Percentiles rank a stretch among this genome's conserved stretches.
Evolutionary conservation across 2,329 filamentous ascomycete genomes (phyloP).

Genomic region (Fonsecaea monophora): DNA sequence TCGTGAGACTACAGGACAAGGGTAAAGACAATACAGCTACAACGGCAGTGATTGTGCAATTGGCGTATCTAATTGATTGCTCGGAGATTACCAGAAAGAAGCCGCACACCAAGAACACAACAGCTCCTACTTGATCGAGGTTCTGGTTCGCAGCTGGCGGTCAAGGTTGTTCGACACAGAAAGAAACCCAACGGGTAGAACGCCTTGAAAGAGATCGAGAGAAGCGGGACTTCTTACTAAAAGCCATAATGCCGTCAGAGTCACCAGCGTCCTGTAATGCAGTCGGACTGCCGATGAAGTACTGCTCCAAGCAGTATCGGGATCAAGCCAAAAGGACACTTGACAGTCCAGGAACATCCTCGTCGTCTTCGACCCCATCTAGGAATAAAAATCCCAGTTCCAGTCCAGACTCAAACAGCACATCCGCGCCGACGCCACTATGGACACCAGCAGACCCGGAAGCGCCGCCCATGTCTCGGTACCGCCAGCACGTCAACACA

Average conservation of each 20-base stretch:
- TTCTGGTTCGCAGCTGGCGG: too few relatives aligned
- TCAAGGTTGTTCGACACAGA: too few relatives aligned
- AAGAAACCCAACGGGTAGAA: not conserved
- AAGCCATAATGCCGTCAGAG: not conserved
- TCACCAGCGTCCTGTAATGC: slow-evolving; percentile 10
- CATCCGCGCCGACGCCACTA: slow-evolving; percentile 18
- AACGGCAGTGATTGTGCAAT: not conserved
- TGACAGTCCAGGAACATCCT: not conserved
- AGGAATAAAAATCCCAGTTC: not conserved
- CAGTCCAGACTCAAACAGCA: not conserved
- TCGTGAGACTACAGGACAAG: not conserved
- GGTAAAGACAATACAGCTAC: not conserved
- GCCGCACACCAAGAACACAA: not conserved
- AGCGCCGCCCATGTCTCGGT: slow-evolving; percentile 35
- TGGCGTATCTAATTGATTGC: too few relatives aligned
- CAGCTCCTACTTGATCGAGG: not conserved
- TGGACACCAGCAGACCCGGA: slow-evolving; percentile 36
- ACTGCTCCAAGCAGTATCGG: slow-evolving; percentile 21
- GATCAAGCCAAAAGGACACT: not conserved
- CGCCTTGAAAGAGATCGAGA: not conserved
- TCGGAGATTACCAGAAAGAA: not conserved
- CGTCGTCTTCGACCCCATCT: not conserved
- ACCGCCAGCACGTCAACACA: slow-evolving; percentile 35
- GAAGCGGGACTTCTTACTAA: not conserved
- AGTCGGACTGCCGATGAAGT: slow-evolving; percentile 22